A percentile compares a stretch with the other conserved stretches of the same genome.
Evolutionary conservation across 805 yeast species (phyloP).

Genomic region (Sugiyamaella chiloensis): DNA sequence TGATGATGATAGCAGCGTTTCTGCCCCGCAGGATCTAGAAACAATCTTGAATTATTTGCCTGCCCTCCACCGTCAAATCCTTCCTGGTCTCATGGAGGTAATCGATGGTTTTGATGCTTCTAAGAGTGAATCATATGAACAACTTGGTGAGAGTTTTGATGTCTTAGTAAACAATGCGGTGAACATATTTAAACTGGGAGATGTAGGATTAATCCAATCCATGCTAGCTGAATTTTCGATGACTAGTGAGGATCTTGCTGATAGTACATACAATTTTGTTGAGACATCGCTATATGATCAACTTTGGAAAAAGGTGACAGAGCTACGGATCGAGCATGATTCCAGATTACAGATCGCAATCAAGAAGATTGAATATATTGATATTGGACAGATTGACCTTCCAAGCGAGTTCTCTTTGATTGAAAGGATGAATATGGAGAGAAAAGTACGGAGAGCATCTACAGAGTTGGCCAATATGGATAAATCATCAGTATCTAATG

Average conservation of each 20-base stretch:
- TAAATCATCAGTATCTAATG: slow-evolving; percentile 26
- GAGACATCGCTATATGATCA: slow-evolving; percentile 66
- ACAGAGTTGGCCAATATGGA: slow-evolving; percentile 47
- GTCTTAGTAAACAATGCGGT: slow-evolving; percentile 34
- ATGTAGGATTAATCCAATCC: slow-evolving; percentile 23
- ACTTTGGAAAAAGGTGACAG: slow-evolving; percentile 53
- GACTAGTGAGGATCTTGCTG: slow-evolving; percentile 39
- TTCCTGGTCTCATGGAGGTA: slow-evolving; percentile 39
- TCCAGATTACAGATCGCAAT: slow-evolving; percentile 25
- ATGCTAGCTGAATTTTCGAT: slow-evolving; percentile 28
- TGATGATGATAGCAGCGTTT: not conserved
- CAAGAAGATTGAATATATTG: slow-evolving; percentile 32
- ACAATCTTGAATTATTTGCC: not conserved
- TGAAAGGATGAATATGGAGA: slow-evolving; percentile 37
- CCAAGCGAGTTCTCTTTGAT: slow-evolving; percentile 31
- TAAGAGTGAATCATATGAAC: slow-evolving; percentile 30
- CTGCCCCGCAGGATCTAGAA: not conserved
- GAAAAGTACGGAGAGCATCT: slow-evolving; percentile 50
- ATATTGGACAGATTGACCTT: slow-evolving; percentile 43
- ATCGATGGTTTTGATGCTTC: slow-evolving; percentile 41
- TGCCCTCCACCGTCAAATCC: slow-evolving; percentile 30
- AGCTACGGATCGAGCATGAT: slow-evolving; percentile 28
- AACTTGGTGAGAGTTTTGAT: slow-evolving; percentile 32
- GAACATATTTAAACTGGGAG: slow-evolving; percentile 35
- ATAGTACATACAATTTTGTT: slow-evolving; percentile 63